Evolutionary conservation across 768 basidiomycete genomes (phyloP).

Genomic region (Inosperma sp.): DNA sequence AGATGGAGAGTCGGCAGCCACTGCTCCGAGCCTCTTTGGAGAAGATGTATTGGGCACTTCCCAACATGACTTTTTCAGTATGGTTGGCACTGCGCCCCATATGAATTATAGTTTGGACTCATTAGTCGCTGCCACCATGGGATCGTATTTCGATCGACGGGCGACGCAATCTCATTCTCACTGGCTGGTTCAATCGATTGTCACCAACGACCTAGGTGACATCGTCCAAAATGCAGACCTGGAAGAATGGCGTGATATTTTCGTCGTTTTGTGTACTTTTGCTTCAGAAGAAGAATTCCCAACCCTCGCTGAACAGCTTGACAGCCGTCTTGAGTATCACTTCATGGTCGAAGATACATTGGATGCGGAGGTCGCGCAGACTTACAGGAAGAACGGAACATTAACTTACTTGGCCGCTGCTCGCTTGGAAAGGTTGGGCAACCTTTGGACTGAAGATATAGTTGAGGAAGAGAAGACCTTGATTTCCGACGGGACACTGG

Average conservation of each 20-base stretch:
- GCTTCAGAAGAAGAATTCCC: conserved; percentile 81
- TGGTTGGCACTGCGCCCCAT: conserved; percentile 72
- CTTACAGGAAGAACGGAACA: conserved; percentile 81
- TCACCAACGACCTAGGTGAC: conserved; percentile 86
- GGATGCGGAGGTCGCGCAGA: conserved; percentile 41
- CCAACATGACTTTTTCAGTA: conserved; percentile 85
- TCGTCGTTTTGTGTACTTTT: conserved; percentile 95
- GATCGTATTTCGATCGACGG: conserved; percentile 90
- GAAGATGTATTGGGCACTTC: conserved; percentile 71
- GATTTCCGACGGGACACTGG: conserved; percentile 36
- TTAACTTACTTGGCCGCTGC: conserved; percentile 92
- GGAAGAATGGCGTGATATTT: conserved; percentile 93
- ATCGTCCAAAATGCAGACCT: conserved; percentile 96
- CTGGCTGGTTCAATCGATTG: conserved; percentile 91
- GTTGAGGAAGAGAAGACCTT: conserved; percentile 71
- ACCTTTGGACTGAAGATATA: conserved; percentile 90
- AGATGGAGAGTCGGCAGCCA: conserved; percentile 78
- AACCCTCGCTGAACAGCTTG: conserved; percentile 86
- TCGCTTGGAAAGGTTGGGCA: conserved; percentile 79
- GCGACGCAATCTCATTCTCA: conserved; percentile 79
- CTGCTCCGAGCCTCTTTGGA: conserved; percentile 82
- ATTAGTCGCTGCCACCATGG: conserved; percentile 90
- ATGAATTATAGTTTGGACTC: conserved; percentile 78
- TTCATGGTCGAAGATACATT: conserved; percentile 53
- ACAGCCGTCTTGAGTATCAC: conserved; percentile 85